Evolutionary conservation across 768 basidiomycete species (phyloP), one percentile per base, ranked within the genome.

Genomic region (Lanmaoa rubissima): DNA sequence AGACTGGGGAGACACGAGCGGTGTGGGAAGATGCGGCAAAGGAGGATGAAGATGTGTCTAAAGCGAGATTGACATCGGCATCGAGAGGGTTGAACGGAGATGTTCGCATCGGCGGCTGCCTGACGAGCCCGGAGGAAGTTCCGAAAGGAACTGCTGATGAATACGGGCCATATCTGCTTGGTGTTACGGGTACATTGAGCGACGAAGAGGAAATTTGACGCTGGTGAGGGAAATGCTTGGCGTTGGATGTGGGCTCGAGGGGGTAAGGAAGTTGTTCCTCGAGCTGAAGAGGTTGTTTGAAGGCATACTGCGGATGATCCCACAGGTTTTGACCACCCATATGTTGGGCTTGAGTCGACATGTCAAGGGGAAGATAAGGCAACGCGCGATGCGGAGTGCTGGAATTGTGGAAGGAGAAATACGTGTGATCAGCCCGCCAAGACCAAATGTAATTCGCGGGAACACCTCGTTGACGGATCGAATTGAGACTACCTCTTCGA

Each of bases 211-310:
- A 28, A 3, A 53, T 28, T 24, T 54, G 66, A 16, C 16, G 54
- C 16, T 61, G 65, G 5, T 62, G 72, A 11, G 48, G 36, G 11
- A 50, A 49, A 9, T 9, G 51, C n/a, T 28, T 62, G 31, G 45
- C 12, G 32, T 16, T 31, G 7, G 54, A 13, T 3, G 59, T 34
- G 28, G 58, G 1, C 4, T 69, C 58, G 16, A 72, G 38, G 19
- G 66, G 16, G 49, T 61, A 66, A 1, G 61, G 44, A 2, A 57
- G 16, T 6, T n/a, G 55, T 24, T 73, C 70, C 24, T 73, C 70
- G 45, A 73, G 72, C 26, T 72, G 66, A 10, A 65, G 59, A 11
- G 66, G 48, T 4, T 58, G 65, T 12, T 48, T 60, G 48, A 65
- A 45, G 2, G 55, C 2, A 50, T 57, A 65, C 11, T 60, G 61